phyloP scores from a whole-genome alignment of 1,284 basidiomycete genomes.

The Cryptococcus deneoformans region DNA sequence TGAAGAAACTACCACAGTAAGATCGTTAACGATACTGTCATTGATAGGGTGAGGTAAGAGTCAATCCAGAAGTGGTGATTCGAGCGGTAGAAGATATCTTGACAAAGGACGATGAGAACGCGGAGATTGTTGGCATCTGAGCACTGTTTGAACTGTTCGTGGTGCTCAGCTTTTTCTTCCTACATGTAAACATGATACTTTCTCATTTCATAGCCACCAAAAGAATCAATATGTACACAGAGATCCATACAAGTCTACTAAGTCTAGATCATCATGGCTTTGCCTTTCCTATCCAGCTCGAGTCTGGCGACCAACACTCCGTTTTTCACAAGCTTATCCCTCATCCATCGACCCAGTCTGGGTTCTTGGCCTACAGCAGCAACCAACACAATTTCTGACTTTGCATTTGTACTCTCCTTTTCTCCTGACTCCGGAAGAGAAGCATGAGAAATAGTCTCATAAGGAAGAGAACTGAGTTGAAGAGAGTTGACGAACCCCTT shows the following conservation, averaged over 20 bases:
- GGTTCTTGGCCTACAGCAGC: conserved; percentile 85
- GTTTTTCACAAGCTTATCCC: conserved; percentile 67
- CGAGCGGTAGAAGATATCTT: conserved; percentile 10
- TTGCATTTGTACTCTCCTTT: conserved; percentile 22
- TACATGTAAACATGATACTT: no score
- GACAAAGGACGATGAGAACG: not conserved
- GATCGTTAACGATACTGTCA: no score
- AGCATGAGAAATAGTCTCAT: conserved; percentile 50
- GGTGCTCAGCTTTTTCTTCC: no score
- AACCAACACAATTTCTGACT: conserved; percentile 61
- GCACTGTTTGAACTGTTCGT: not conserved
- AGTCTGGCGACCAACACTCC: conserved; percentile 62
- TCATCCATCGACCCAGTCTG: conserved; percentile 83
- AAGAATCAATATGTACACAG: not conserved
- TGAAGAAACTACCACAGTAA: no score
- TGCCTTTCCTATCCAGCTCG: conserved; percentile 16
- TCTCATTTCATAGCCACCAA: no score
- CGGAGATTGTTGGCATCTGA: not conserved
- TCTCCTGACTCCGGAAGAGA: conserved; percentile 1
- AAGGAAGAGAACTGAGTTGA: conserved; percentile 67
- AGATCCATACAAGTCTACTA: no score
- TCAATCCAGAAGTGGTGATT: conserved; percentile 17
- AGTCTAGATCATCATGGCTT: conserved; percentile 12
- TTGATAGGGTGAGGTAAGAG: conserved; percentile 16
- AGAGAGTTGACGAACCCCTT: conserved; percentile 86